phyloP scores from a whole-genome alignment of 768 basidiomycete species.

The Rhodosporidiobolus sp. region DNA sequence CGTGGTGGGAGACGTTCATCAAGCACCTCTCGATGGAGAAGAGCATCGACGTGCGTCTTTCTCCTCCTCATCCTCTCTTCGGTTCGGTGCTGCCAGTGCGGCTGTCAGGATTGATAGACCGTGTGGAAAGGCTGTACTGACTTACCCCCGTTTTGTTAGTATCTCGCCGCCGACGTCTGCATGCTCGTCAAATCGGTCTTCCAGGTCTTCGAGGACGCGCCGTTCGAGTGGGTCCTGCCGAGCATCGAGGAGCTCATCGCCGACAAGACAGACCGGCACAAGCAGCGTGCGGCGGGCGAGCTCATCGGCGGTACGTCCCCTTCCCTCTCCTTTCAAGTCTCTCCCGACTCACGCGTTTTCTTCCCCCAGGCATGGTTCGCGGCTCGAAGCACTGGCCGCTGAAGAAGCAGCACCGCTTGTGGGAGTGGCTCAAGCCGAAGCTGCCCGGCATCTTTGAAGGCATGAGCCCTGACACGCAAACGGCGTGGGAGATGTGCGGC shows the following conservation, averaged over 20 bases:
- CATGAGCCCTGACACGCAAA: slow-evolving; percentile 75
- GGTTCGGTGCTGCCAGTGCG: no score
- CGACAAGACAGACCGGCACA: slow-evolving; percentile 70
- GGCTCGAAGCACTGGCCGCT: slow-evolving; percentile 85
- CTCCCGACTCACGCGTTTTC: background rate
- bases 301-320: slow-evolving; percentile 58
- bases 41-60: slow-evolving; percentile 24
- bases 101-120: no score
- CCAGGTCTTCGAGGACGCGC: slow-evolving; percentile 71
- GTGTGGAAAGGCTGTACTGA: no score
- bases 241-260: slow-evolving; percentile 59
- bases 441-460: slow-evolving; percentile 65
- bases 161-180: slow-evolving; percentile 44
- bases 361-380: slow-evolving; percentile 45
- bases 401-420: slow-evolving; percentile 64
- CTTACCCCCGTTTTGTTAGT: slow-evolving; percentile 2
- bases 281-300: slow-evolving; percentile 83
- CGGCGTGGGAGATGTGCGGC: slow-evolving; percentile 71
- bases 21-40: slow-evolving; percentile 42
- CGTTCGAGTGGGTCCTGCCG: slow-evolving; percentile 62
- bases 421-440: slow-evolving; percentile 74
- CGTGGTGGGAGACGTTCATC: slow-evolving; percentile 42
- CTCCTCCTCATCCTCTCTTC: background rate
- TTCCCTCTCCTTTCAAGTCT: accelerated
- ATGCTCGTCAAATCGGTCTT: slow-evolving; percentile 57